Evolutionary conservation across 768 basidiomycete genomes (phyloP).

Genomic region (Chalciporus chontae): DNA sequence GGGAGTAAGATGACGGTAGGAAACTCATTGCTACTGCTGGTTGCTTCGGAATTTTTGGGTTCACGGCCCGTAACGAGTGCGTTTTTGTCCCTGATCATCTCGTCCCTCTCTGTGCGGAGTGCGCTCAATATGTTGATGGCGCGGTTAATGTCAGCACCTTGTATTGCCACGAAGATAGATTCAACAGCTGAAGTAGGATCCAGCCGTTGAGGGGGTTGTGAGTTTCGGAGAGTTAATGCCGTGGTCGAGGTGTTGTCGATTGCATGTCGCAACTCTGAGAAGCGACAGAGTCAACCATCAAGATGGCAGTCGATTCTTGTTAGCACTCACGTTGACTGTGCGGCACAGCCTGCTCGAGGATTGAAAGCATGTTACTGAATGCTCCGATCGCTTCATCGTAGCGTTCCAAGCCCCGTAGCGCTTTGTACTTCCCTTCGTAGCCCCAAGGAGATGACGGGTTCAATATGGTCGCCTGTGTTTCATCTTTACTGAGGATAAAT

Average conservation of each 20-base stretch:
- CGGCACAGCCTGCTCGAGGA: not conserved
- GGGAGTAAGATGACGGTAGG: too few species aligned
- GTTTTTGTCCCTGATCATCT: not conserved
- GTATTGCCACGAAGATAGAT: not conserved
- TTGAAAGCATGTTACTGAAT: not conserved
- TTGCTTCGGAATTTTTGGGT: not conserved
- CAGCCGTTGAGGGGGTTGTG: too few species aligned
- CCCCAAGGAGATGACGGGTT: not conserved
- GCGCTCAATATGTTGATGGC: not conserved
- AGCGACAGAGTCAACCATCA: not conserved
- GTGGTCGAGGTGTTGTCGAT: too few species aligned
- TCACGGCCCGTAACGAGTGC: too few species aligned
- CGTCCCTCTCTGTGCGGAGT: not conserved
- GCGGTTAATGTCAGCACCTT: not conserved
- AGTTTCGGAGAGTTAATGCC: too few species aligned
- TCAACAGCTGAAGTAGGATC: not conserved
- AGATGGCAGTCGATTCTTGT: too few species aligned
- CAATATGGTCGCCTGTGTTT: not conserved
- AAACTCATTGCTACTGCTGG: not conserved
- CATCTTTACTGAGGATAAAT: not conserved
- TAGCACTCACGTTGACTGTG: too few species aligned
- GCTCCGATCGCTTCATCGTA: not conserved
- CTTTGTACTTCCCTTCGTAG: slow-evolving; percentile 1
- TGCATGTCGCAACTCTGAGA: not conserved
- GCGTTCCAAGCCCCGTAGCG: slow-evolving; percentile 13